Conservation (phyloP, 768 basidiomycete genomes). For the Thelephora ganbajun region DNA sequence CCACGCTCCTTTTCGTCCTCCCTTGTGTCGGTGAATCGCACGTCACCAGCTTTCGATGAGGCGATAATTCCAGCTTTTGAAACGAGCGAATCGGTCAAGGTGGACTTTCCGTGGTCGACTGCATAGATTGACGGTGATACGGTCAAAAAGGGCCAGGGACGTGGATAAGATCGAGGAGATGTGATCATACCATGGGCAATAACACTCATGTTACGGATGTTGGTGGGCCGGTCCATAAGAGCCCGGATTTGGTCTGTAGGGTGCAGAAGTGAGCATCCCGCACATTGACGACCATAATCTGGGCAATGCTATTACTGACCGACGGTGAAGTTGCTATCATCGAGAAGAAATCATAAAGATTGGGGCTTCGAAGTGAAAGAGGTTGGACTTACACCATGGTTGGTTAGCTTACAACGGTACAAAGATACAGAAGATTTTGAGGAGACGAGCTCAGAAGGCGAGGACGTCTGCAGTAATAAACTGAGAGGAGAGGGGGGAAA, state of each 20-base stretch:
- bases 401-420: slow-evolving; percentile 29
- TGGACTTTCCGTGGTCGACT: slow-evolving; percentile 99
- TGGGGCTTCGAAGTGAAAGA: background rate
- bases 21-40: slow-evolving; percentile 96
- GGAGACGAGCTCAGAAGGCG: slow-evolving; percentile 9
- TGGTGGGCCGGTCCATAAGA: slow-evolving; percentile 83
- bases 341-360: slow-evolving; percentile 16
- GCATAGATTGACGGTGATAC: background rate
- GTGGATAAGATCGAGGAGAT: slow-evolving; percentile 3
- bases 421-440: slow-evolving; percentile 10
- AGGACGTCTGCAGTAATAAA: slow-evolving; percentile 9
- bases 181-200: slow-evolving; percentile 68
- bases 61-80: slow-evolving; percentile 99
- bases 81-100: slow-evolving; percentile 95
- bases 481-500: slow-evolving; percentile 1
- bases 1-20: slow-evolving; percentile 99
- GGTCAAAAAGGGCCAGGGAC: slow-evolving; percentile 2
- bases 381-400: slow-evolving; percentile 66
- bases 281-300: background rate
- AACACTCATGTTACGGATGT: slow-evolving; percentile 93
- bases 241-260: slow-evolving; percentile 66
- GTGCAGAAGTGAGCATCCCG: slow-evolving; percentile 5
- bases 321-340: slow-evolving; percentile 73
- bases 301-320: slow-evolving; percentile 31
- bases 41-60: slow-evolving; percentile 82